A percentile compares a stretch with the other conserved stretches of the same genome.
Conservation (phyloP, 140 eudicot genomes). For the Oenanthe javanica region DNA sequence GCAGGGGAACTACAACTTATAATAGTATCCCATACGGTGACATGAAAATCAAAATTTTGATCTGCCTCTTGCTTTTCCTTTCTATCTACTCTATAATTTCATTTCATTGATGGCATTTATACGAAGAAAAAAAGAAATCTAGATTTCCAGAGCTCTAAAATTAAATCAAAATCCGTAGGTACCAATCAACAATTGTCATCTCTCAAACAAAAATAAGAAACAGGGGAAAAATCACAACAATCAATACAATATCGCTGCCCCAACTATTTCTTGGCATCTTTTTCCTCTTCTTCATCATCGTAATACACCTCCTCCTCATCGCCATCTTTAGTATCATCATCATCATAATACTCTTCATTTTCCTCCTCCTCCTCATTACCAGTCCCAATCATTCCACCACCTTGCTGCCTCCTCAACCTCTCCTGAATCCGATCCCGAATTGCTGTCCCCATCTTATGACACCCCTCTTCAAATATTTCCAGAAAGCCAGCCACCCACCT, state of each 20-base stretch:
- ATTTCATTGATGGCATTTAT: background rate
- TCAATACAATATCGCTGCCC: background rate
- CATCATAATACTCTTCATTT: conserved; percentile 1
- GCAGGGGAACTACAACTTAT: background rate
- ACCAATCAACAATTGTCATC: background rate
- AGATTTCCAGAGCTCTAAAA: background rate
- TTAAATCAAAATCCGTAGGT: background rate
- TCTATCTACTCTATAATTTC: background rate
- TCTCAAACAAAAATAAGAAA: background rate
- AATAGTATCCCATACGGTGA: background rate
- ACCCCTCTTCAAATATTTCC: conserved; percentile 6
- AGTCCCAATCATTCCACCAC: background rate
- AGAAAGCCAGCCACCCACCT: conserved; percentile 3
- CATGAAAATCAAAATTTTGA: background rate
- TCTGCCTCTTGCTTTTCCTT: background rate
- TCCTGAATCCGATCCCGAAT: conserved; percentile 9
- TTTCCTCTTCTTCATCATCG: conserved; percentile 5
- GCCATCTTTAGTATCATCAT: background rate
- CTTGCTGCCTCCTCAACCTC: background rate
- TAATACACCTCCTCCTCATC: conserved; percentile 4
- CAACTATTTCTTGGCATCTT: background rate
- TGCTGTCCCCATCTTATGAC: conserved; percentile 4
- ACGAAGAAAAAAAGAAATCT: background rate
- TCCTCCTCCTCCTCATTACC: background rate
- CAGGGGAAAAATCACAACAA: background rate